Percentiles rank a stretch among this genome's conserved stretches.
Conservation (phyloP, 176 grass and related monocot genomes). For the Zoysia japonica region DNA sequence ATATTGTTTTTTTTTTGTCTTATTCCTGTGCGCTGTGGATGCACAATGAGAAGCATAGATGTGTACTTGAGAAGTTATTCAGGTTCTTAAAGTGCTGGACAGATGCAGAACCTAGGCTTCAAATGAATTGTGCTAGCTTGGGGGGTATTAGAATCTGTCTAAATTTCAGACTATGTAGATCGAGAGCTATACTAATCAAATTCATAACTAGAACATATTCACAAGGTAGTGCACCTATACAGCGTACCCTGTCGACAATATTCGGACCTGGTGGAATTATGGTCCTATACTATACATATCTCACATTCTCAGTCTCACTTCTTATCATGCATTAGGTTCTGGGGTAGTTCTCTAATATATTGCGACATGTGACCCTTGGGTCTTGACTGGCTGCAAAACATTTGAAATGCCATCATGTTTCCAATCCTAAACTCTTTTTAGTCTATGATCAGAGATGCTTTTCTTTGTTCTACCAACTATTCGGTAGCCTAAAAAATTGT, state of each 20-base stretch:
- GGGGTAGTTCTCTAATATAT: neutral
- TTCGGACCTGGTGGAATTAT: conserved; percentile 4
- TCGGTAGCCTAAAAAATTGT: neutral
- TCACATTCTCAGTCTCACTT: neutral
- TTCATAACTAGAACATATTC: neutral
- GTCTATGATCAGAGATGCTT: neutral
- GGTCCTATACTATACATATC: neutral
- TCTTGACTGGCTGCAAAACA: neutral
- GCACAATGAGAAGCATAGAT: neutral
- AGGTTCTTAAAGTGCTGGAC: neutral
- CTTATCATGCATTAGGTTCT: neutral
- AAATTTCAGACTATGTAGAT: neutral
- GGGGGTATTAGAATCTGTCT: neutral
- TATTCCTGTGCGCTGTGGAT: neutral
- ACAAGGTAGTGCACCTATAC: neutral
- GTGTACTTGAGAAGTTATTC: conserved; percentile 1
- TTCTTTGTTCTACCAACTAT: neutral
- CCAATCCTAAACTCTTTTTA: conserved; percentile 6
- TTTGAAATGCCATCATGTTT: conserved; percentile 7
- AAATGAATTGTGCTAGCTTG: conserved; percentile 3
- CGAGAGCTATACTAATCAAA: neutral
- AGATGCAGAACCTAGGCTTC: neutral
- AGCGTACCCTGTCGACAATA: neutral
- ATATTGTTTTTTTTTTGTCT: conserved; percentile 5
- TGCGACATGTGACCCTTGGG: neutral